Conservation (phyloP, 352 stramenopile genomes). For the Paralagenidium karlingii region DNA sequence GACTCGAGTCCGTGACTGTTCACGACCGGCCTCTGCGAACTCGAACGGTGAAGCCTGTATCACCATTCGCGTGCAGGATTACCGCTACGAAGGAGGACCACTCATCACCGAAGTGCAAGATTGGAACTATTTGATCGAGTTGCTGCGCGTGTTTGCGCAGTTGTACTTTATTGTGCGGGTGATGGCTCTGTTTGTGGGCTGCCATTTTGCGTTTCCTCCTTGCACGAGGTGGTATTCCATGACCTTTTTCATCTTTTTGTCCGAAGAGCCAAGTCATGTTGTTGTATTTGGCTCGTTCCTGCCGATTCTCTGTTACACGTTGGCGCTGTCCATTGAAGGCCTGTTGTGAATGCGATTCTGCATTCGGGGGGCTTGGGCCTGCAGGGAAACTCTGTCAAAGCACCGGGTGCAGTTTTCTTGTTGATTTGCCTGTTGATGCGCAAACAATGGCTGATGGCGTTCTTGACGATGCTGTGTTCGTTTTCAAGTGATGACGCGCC, state of each 20-base stretch:
- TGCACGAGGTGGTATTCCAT: neutral
- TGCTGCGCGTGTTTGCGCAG: slow-evolving; percentile 3
- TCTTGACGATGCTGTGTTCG: too few relatives aligned
- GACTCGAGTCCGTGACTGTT: too few relatives aligned
- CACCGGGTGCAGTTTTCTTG: too few relatives aligned
- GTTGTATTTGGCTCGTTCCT: slow-evolving; percentile 1
- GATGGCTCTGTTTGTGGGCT: neutral
- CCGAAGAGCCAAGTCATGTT: slow-evolving; percentile 1
- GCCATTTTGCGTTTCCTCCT: neutral
- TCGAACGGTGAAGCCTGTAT: too few relatives aligned
- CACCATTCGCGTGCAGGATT: too few relatives aligned
- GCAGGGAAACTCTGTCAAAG: too few relatives aligned
- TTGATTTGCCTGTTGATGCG: too few relatives aligned
- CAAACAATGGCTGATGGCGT: too few relatives aligned
- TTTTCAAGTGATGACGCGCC: too few relatives aligned
- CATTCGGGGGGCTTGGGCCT: too few relatives aligned
- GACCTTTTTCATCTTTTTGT: neutral
- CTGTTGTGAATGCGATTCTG: too few relatives aligned
- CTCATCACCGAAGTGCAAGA: slow-evolving; percentile 1
- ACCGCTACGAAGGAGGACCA: slow-evolving; percentile 3
- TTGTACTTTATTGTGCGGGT: slow-evolving; percentile 6
- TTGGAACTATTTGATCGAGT: slow-evolving; percentile 2
- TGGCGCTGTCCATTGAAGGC: slow-evolving; percentile 3
- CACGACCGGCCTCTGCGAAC: too few relatives aligned
- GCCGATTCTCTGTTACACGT: neutral